Percentiles rank a stretch among this genome's conserved stretches.
Conservation (phyloP, 352 stramenopile species). For the Phytophthora ohioensis region DNA sequence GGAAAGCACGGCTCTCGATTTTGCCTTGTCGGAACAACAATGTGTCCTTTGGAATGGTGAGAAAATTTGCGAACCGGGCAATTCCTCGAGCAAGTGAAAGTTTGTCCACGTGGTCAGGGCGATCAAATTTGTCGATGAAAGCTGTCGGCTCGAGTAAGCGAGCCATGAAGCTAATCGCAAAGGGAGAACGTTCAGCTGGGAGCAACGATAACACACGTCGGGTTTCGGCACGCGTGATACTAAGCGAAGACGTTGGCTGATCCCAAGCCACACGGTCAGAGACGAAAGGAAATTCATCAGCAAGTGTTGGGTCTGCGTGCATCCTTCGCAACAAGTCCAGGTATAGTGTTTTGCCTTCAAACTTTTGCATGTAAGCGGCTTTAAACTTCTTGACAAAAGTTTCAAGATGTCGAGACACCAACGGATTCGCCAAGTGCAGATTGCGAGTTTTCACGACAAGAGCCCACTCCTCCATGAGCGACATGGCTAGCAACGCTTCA, state of each 20-base stretch:
- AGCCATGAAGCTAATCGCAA: conserved; percentile 64
- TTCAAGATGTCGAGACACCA: conserved; percentile 71
- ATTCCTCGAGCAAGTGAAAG: conserved; percentile 63
- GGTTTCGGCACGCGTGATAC: conserved; percentile 73
- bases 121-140: conserved; percentile 78
- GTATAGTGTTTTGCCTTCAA: conserved; percentile 80
- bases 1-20: conserved; percentile 79
- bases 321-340: conserved; percentile 74
- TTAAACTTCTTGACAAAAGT: conserved; percentile 87
- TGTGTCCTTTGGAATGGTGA: conserved; percentile 58
- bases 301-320: conserved; percentile 60
- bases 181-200: conserved; percentile 42
- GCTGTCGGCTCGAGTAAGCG: conserved; percentile 65
- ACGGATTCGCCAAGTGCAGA: conserved; percentile 71
- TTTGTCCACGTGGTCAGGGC: conserved; percentile 55
- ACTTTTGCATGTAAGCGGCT: conserved; percentile 77
- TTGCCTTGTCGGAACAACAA: conserved; percentile 76
- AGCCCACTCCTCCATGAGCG: conserved; percentile 76
- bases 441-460: conserved; percentile 67
- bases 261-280: conserved; percentile 65
- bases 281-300: conserved; percentile 66
- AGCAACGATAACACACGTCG: conserved; percentile 62
- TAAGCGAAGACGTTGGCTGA: conserved; percentile 62
- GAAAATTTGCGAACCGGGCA: conserved; percentile 59
- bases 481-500: conserved; percentile 66